A percentile compares a stretch with the other conserved stretches of the same genome.
phyloP scores from a whole-genome alignment of 371 early-diverging fungal species.

The Actinomortierella ambigua region DNA sequence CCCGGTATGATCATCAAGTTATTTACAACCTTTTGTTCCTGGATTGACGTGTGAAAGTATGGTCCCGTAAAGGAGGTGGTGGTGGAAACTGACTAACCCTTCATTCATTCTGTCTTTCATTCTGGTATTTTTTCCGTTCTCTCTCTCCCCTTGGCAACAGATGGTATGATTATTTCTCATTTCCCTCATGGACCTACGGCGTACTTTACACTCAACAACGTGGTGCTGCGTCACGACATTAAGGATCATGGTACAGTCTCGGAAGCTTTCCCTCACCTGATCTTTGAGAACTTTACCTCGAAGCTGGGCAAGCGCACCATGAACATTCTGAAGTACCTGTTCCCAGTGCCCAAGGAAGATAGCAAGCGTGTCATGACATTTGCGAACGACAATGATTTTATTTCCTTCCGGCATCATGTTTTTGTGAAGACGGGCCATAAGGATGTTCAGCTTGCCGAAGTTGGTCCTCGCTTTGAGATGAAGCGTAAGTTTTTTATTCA shows the following conservation, averaged over 20 bases:
- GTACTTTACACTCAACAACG: conserved; percentile 96
- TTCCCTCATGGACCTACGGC: conserved; percentile 99
- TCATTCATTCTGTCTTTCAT: neutral
- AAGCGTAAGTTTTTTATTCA: conserved; percentile 64
- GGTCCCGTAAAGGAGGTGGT: neutral
- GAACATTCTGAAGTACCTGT: conserved; percentile 93
- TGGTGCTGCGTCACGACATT: conserved; percentile 97
- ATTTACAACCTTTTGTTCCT: too few relatives aligned
- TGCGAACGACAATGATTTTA: conserved; percentile 94
- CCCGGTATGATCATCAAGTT: conserved; percentile 84
- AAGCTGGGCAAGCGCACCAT: conserved; percentile 87
- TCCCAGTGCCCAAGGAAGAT: conserved; percentile 97
- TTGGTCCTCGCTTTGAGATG: conserved; percentile 99
- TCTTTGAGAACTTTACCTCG: conserved; percentile 92
- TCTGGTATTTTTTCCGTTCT: neutral
- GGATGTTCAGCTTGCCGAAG: conserved; percentile 93
- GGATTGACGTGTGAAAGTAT: neutral
- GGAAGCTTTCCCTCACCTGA: conserved; percentile 95
- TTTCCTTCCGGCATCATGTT: conserved; percentile 98
- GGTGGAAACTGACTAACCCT: neutral
- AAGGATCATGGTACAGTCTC: conserved; percentile 95
- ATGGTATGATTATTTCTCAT: conserved; percentile 95
- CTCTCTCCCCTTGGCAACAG: conserved; percentile 40
- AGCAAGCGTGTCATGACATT: conserved; percentile 97
- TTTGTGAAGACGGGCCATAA: conserved; percentile 85